Conservation (phyloP, 2,329 filamentous ascomycete species). For the Penicillium hordei region DNA sequence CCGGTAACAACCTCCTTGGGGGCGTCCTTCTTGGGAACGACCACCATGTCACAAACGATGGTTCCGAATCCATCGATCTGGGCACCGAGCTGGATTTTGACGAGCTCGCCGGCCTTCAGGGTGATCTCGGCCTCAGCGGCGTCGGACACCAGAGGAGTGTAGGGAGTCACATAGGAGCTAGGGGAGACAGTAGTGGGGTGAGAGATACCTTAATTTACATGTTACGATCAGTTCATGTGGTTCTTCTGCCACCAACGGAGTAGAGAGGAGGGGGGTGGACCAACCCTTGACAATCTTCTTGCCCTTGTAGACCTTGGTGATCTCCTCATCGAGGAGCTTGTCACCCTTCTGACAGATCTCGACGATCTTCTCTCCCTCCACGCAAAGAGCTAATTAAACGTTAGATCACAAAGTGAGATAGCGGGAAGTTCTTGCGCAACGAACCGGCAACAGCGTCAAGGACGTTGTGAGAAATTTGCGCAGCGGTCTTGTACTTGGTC, state of each 20-base stretch:
- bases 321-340: slow-evolving; percentile 88
- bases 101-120: slow-evolving; percentile 79
- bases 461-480: slow-evolving; percentile 92
- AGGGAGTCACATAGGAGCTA: slow-evolving; percentile 90
- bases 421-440: slow-evolving; percentile 18
- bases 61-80: slow-evolving; percentile 97
- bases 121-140: slow-evolving; percentile 75
- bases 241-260: not conserved
- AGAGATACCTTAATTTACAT: slow-evolving; percentile 65
- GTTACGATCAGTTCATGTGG: slow-evolving; percentile 10
- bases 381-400: slow-evolving; percentile 58
- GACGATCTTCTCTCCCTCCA: slow-evolving; percentile 87
- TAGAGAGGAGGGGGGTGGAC: slow-evolving; percentile 26
- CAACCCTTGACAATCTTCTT: slow-evolving; percentile 93
- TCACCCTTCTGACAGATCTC: slow-evolving; percentile 95
- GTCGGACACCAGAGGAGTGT: slow-evolving; percentile 88
- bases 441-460: slow-evolving; percentile 74
- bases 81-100: slow-evolving; percentile 98
- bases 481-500: slow-evolving; percentile 98
- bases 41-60: slow-evolving; percentile 90
- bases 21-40: slow-evolving; percentile 65
- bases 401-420: slow-evolving; percentile 21
- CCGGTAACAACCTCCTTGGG: slow-evolving; percentile 67
- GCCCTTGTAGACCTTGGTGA: slow-evolving; percentile 94
- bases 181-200: slow-evolving; percentile 96